Conservation (phyloP, 176 grass and related monocot genomes). For the Oryza rufipogon region DNA sequence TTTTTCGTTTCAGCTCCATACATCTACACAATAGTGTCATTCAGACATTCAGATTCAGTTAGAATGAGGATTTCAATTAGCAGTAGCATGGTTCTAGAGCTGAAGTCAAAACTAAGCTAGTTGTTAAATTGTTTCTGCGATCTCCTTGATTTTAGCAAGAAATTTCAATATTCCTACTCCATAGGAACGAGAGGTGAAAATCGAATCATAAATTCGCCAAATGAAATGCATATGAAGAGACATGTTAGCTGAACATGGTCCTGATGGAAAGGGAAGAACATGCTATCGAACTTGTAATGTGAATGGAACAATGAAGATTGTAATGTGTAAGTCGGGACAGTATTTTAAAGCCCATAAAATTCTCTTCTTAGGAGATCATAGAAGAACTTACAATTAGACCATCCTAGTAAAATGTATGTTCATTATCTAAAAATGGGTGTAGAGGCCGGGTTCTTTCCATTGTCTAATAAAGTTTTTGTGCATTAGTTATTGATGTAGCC, state of each 20-base stretch:
- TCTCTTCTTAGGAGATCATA: not conserved
- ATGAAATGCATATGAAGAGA: not conserved
- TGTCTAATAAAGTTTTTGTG: too few relatives aligned
- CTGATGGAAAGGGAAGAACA: not conserved
- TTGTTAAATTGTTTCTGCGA: not conserved
- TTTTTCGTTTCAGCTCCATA: not conserved
- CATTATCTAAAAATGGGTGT: too few relatives aligned
- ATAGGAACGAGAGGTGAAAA: not conserved
- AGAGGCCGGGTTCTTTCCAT: too few relatives aligned
- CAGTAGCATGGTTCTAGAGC: not conserved
- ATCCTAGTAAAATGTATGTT: too few relatives aligned
- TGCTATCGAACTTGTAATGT: not conserved
- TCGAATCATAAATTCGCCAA: not conserved
- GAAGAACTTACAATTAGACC: not conserved
- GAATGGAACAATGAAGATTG: not conserved
- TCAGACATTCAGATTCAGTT: not conserved
- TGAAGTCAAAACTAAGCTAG: not conserved
- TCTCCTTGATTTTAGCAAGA: not conserved
- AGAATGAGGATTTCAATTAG: not conserved
- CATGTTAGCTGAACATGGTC: not conserved
- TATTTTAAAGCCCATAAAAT: too few relatives aligned
- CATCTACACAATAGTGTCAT: not conserved
- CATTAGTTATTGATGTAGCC: not conserved
- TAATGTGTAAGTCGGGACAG: too few relatives aligned
- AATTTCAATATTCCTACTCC: not conserved